Percentiles rank a stretch among this genome's conserved stretches.
Conservation (phyloP, 495 filamentous ascomycete genomes). For the Rhypophila decipiens region DNA sequence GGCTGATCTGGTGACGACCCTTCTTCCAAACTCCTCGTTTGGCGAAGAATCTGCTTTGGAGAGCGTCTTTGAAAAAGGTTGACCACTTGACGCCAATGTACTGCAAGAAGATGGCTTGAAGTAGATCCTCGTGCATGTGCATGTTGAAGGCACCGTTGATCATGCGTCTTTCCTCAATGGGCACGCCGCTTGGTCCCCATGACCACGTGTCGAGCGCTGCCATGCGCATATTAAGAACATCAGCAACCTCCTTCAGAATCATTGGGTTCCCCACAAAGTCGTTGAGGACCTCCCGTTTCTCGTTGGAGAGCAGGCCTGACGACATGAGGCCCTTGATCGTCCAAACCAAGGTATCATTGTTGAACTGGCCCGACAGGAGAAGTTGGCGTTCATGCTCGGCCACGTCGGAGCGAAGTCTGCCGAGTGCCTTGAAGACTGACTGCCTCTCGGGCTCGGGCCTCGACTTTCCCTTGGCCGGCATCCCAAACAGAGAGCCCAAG, state of each 20-base stretch:
- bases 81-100: conserved; percentile 46
- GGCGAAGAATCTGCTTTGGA: neutral
- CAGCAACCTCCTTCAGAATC: conserved; percentile 54
- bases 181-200: conserved; percentile 36
- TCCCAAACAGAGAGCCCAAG: conserved; percentile 46
- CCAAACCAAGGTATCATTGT: conserved; percentile 7
- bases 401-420: neutral
- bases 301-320: conserved; percentile 52
- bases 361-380: conserved; percentile 10
- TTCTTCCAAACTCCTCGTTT: neutral
- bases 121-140: conserved; percentile 62
- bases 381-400: neutral
- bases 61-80: neutral
- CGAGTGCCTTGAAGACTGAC: neutral
- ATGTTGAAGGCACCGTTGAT: conserved; percentile 62
- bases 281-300: conserved; percentile 50
- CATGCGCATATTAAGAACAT: conserved; percentile 65
- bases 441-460: conserved; percentile 11
- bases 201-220: conserved; percentile 50
- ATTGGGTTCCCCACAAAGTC: conserved; percentile 53
- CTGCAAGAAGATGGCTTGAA: conserved; percentile 58
- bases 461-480: neutral
- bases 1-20: neutral
- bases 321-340: conserved; percentile 47
- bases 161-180: conserved; percentile 42